Conservation (phyloP, 148 eudicot genomes). For the Chenopodium formosanum region DNA sequence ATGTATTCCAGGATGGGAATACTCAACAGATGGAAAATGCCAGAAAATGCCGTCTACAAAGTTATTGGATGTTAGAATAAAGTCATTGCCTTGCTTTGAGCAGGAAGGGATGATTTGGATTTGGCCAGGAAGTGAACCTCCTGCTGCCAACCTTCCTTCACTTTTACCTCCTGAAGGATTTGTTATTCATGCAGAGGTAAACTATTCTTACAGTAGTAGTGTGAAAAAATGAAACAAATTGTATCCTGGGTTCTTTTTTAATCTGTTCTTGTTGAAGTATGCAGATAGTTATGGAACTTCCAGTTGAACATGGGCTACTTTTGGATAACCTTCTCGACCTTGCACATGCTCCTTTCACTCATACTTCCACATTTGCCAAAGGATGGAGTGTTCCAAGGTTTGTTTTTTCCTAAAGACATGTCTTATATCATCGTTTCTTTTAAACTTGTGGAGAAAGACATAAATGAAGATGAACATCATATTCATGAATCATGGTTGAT, state of each 20-base stretch:
- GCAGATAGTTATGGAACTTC: slow-evolving; percentile 96
- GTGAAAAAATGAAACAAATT: background rate
- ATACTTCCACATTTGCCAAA: slow-evolving; percentile 92
- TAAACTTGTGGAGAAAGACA: background rate
- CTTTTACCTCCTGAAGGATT: slow-evolving; percentile 81
- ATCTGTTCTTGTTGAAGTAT: slow-evolving; percentile 6
- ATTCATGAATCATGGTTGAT: background rate
- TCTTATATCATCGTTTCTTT: background rate
- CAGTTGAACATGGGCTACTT: slow-evolving; percentile 93
- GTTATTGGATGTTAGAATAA: slow-evolving; percentile 67
- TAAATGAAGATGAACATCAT: too few species aligned
- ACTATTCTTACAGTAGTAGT: background rate
- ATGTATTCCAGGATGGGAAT: slow-evolving; percentile 77
- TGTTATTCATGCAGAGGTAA: slow-evolving; percentile 89
- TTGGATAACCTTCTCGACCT: slow-evolving; percentile 94
- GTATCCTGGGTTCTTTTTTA: background rate
- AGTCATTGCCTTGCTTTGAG: slow-evolving; percentile 84
- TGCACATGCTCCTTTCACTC: slow-evolving; percentile 95
- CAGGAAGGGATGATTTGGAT: slow-evolving; percentile 96
- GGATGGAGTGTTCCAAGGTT: slow-evolving; percentile 97
- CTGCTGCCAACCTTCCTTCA: slow-evolving; percentile 70
- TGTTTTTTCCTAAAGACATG: slow-evolving; percentile 4
- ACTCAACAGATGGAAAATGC: slow-evolving; percentile 94
- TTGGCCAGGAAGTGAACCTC: slow-evolving; percentile 95
- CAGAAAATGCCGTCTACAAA: slow-evolving; percentile 96